Evolutionary conservation across 73 alveolate genomes (phyloP).

Genomic region (Paramecium bursaria): DNA sequence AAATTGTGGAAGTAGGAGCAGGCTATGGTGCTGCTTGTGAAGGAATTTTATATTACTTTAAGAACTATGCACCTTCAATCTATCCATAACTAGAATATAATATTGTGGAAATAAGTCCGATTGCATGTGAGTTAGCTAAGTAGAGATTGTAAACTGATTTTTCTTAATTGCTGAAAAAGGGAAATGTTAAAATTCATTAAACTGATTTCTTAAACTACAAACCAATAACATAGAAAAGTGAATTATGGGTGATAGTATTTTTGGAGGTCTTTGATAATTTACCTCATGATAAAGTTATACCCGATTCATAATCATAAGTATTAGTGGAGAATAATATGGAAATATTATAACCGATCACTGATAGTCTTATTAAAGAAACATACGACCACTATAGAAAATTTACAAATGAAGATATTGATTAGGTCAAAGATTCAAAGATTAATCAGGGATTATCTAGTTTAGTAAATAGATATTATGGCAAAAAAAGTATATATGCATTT

Average conservation of each 20-base stretch:
- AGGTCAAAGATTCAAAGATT: slow-evolving; percentile 4
- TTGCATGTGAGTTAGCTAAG: slow-evolving; percentile 72
- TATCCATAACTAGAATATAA: slow-evolving; percentile 77
- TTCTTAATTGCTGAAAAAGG: slow-evolving; percentile 60
- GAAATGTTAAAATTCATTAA: slow-evolving; percentile 72
- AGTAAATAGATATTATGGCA: slow-evolving; percentile 68
- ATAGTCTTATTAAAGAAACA: slow-evolving; percentile 70
- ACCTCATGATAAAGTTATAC: slow-evolving; percentile 87
- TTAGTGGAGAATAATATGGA: slow-evolving; percentile 69
- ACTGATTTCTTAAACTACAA: slow-evolving; percentile 72
- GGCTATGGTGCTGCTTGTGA: slow-evolving; percentile 90
- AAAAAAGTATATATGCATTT: slow-evolving; percentile 73
- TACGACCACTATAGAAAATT: slow-evolving; percentile 60
- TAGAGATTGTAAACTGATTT: slow-evolving; percentile 70
- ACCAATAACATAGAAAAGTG: slow-evolving; percentile 6
- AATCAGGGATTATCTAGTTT: no score
- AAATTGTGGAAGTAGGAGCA: slow-evolving; percentile 90
- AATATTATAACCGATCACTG: slow-evolving; percentile 62
- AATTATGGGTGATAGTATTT: slow-evolving; percentile 72
- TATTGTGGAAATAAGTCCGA: slow-evolving; percentile 83
- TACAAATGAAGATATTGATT: slow-evolving; percentile 39
- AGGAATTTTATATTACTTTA: slow-evolving; percentile 78
- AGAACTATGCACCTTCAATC: slow-evolving; percentile 71
- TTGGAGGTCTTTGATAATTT: slow-evolving; percentile 86
- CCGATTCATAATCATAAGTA: slow-evolving; percentile 25